Evolutionary conservation across 129 eudicot species (phyloP).

Genomic region (Flaveria trinervia): DNA sequence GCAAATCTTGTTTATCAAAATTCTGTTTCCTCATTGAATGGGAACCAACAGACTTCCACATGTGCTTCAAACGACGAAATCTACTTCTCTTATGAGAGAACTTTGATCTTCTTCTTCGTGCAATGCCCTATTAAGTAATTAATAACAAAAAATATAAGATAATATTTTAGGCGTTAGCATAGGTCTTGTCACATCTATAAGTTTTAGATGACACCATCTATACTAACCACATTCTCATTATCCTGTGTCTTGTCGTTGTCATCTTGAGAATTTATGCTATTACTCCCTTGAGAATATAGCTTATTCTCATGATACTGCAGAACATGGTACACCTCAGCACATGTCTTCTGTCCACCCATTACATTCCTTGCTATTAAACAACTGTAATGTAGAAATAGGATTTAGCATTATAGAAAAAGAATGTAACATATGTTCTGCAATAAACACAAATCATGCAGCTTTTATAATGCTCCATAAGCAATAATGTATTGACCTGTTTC

Average conservation of each 20-base stretch:
- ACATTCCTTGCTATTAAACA: constrained; percentile 80
- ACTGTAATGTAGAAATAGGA: constrained; percentile 44
- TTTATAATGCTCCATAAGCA: not conserved
- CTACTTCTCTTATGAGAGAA: constrained; percentile 63
- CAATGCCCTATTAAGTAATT: constrained; percentile 46
- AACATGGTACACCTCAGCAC: constrained; percentile 65
- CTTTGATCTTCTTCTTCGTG: constrained; percentile 55
- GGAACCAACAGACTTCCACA: constrained; percentile 68
- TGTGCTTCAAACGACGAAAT: constrained; percentile 74
- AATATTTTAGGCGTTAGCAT: not conserved
- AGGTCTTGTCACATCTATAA: not conserved
- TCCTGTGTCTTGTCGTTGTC: constrained; percentile 51
- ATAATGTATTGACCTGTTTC: constrained; percentile 56
- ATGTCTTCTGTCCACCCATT: constrained; percentile 67
- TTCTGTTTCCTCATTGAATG: constrained; percentile 58
- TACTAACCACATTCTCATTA: constrained; percentile 52
- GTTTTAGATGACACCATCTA: constrained; percentile 1
- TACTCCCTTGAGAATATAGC: constrained; percentile 43
- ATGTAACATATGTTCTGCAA: not conserved
- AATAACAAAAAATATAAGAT: constrained; percentile 12
- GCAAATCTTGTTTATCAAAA: constrained; percentile 60
- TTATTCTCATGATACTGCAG: constrained; percentile 53
- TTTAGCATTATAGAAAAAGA: not conserved
- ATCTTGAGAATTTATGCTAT: constrained; percentile 36
- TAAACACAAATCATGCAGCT: constrained; percentile 17